These are phyloP conservation scores for Ophiocytium majus DNA, from an alignment of 352 stramenopile genomes.

Conservation along the genomic window DNA sequence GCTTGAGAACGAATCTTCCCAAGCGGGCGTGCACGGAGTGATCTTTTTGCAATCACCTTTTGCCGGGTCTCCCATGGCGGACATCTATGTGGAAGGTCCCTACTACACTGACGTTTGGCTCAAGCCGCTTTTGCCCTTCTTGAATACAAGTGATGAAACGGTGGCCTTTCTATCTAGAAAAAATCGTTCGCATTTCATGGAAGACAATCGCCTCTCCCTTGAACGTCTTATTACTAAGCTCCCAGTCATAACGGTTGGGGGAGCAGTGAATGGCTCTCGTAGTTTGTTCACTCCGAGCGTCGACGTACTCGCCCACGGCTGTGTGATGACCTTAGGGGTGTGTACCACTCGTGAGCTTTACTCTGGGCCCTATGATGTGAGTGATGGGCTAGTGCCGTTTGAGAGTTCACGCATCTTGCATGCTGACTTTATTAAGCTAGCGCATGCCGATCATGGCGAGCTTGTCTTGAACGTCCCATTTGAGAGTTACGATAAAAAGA, in stretches of 20 bases:
- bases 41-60: conserved; percentile 18
- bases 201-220: background rate
- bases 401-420: background rate
- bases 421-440: background rate
- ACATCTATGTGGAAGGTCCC: background rate
- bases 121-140: conserved; percentile 1
- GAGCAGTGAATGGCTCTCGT: background rate
- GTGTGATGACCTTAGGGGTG: background rate
- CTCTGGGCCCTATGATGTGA: background rate
- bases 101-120: background rate
- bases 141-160: background rate
- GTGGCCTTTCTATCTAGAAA: background rate
- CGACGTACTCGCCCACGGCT: background rate
- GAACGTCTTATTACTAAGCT: background rate
- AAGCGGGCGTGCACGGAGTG: background rate
- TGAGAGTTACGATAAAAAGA: background rate
- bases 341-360: background rate
- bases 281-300: background rate
- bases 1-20: background rate
- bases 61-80: background rate
- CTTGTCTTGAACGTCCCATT: background rate
- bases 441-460: background rate
- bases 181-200: background rate
- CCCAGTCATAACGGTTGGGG: background rate
- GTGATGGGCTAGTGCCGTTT: background rate